Percentiles rank a stretch among this genome's conserved stretches.
Evolutionary conservation across 1,284 basidiomycete genomes (phyloP).

Genomic region (Sphaerobolus stellatus): DNA sequence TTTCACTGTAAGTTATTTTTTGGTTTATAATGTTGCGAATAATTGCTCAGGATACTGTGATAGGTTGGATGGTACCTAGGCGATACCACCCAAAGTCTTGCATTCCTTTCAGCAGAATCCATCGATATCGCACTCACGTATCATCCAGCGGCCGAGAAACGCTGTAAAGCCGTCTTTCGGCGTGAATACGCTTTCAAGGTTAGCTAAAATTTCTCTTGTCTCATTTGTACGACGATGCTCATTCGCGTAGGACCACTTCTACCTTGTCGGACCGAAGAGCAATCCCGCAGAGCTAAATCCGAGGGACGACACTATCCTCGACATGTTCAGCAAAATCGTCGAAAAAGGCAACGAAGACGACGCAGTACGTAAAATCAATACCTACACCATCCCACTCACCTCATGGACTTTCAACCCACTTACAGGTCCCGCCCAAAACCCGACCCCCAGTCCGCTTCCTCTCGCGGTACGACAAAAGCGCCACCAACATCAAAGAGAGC

Average conservation of each 20-base stretch:
- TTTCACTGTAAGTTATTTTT: too few species aligned
- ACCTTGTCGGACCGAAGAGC: conserved; percentile 35
- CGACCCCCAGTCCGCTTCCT: conserved; percentile 46
- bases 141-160: conserved; percentile 46
- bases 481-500: conserved; percentile 56
- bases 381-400: conserved; percentile 9
- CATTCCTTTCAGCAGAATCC: conserved; percentile 34
- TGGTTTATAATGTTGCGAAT: too few species aligned
- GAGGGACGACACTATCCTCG: conserved; percentile 33
- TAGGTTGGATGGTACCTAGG: conserved; percentile 53
- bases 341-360: conserved; percentile 36
- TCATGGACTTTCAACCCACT: conserved; percentile 4
- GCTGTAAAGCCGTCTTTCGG: conserved; percentile 31
- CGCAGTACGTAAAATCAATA: not conserved
- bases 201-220: too few species aligned
- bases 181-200: conserved; percentile 44
- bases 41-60: too few species aligned
- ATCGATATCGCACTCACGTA: conserved; percentile 52
- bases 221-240: not conserved
- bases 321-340: conserved; percentile 46
- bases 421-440: conserved; percentile 21
- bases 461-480: conserved; percentile 53
- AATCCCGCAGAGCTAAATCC: conserved; percentile 35
- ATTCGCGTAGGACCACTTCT: conserved; percentile 36
- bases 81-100: conserved; percentile 48